Evolutionary conservation across 345 rosid genomes (phyloP).

Genomic region (Schrenkiella parvula): DNA sequence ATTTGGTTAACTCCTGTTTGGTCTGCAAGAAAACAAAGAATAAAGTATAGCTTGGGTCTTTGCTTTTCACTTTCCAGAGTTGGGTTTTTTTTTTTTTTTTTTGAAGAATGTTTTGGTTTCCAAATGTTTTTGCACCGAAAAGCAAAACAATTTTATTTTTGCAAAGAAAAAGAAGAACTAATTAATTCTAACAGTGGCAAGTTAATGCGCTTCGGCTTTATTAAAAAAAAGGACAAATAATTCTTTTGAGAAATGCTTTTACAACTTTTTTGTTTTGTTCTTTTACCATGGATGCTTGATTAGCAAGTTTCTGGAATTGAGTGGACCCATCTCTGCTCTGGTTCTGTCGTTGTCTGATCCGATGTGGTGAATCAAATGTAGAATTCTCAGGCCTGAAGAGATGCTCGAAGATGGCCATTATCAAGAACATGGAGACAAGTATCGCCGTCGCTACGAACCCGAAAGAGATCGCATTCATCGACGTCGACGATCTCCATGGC

Average conservation of each 20-base stretch:
- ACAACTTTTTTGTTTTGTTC: not conserved
- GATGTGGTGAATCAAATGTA: conserved; percentile 51
- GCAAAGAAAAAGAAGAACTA: not conserved
- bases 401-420: conserved; percentile 95
- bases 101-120: not conserved
- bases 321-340: conserved; percentile 29
- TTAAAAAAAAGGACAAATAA: conserved; percentile 9
- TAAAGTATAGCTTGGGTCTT: not conserved
- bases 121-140: conserved; percentile 23
- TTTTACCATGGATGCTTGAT: conserved; percentile 33
- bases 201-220: conserved; percentile 30
- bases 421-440: conserved; percentile 79
- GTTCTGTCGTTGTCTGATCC: conserved; percentile 27
- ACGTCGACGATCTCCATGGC: conserved; percentile 67
- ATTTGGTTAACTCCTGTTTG: not conserved
- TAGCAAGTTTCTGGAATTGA: conserved; percentile 29
- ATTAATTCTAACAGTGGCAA: not conserved
- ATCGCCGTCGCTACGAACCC: conserved; percentile 97
- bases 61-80: conserved; percentile 21
- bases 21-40: not conserved
- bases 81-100: not conserved
- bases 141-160: not conserved
- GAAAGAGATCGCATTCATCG: conserved; percentile 76
- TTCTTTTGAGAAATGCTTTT: conserved; percentile 23
- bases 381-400: conserved; percentile 65